These are phyloP conservation scores for Bromus sterilis DNA, from an alignment of 176 grass and related monocot species.

Conservation along the genomic window DNA sequence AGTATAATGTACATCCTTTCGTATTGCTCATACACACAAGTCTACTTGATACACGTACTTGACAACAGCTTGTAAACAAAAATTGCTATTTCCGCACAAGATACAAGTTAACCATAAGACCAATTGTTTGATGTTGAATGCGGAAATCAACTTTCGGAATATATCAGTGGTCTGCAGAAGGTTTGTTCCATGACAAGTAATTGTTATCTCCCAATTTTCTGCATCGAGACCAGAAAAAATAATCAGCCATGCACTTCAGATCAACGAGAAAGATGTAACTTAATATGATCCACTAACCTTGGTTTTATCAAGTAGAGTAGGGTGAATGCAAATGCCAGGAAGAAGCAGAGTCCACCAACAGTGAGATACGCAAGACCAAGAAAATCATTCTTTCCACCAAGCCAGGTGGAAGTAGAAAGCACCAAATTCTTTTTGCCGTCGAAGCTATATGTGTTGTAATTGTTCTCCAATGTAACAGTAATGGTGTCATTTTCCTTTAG, in stretches of 20 bases:
- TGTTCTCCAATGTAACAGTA: constrained; percentile 60
- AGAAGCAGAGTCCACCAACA: constrained; percentile 74
- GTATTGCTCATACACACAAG: constrained; percentile 1
- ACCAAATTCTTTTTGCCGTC: constrained; percentile 82
- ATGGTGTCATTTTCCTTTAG: constrained; percentile 67
- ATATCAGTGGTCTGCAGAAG: constrained; percentile 26
- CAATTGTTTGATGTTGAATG: not conserved
- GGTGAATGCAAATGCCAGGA: constrained; percentile 70
- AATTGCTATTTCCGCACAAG: constrained; percentile 35
- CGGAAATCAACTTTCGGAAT: constrained; percentile 1
- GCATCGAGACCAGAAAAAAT: not conserved
- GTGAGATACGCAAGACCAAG: constrained; percentile 77
- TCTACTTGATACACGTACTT: constrained; percentile 18
- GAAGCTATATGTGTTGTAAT: constrained; percentile 84
- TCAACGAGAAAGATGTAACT: not conserved
- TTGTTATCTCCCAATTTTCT: constrained; percentile 78
- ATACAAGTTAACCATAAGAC: constrained; percentile 32
- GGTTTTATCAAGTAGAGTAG: constrained; percentile 80
- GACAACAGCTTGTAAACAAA: not conserved
- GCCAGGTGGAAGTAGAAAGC: constrained; percentile 83
- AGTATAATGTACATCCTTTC: constrained; percentile 46
- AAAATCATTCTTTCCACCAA: constrained; percentile 93
- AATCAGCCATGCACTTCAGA: constrained; percentile 13
- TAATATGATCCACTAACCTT: constrained; percentile 42
- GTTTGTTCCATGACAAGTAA: constrained; percentile 86